Conservation (phyloP, 805 yeast species). For the Candida pseudofarinosa region DNA sequence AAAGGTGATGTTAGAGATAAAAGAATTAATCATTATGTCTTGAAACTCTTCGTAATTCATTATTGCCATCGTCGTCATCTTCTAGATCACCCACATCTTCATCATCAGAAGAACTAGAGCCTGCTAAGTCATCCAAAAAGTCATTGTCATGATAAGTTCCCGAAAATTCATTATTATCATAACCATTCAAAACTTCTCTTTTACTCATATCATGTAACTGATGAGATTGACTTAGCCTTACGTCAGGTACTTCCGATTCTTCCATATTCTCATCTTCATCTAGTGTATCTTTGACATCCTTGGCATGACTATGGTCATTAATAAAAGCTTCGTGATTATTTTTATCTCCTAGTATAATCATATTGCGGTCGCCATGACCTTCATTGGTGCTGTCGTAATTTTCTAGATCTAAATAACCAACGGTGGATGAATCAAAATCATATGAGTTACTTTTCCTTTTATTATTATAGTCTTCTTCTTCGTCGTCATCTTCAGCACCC, state of each 20-base stretch:
- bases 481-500: constrained; percentile 39
- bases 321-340: constrained; percentile 31
- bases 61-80: constrained; percentile 18
- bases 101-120: constrained; percentile 42
- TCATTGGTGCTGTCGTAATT: constrained; percentile 28
- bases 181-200: constrained; percentile 19
- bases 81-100: constrained; percentile 23
- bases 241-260: constrained; percentile 15
- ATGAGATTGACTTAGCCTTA: constrained; percentile 28
- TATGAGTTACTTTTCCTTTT: constrained; percentile 19
- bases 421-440: constrained; percentile 32
- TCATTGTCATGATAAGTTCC: constrained; percentile 27
- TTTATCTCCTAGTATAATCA: constrained; percentile 33
- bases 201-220: constrained; percentile 13
- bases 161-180: constrained; percentile 24
- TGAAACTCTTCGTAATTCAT: constrained; percentile 41
- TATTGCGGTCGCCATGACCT: constrained; percentile 15
- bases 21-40: constrained; percentile 24
- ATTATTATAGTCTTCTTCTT: constrained; percentile 30
- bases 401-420: constrained; percentile 36
- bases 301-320: constrained; percentile 12
- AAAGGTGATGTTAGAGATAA: not conserved
- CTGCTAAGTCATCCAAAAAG: constrained; percentile 38
- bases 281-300: constrained; percentile 9
- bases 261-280: constrained; percentile 18